Base-by-base conservation (phyloP, 169 alveolate genomes). In the Cryptosporidium canis region DNA sequence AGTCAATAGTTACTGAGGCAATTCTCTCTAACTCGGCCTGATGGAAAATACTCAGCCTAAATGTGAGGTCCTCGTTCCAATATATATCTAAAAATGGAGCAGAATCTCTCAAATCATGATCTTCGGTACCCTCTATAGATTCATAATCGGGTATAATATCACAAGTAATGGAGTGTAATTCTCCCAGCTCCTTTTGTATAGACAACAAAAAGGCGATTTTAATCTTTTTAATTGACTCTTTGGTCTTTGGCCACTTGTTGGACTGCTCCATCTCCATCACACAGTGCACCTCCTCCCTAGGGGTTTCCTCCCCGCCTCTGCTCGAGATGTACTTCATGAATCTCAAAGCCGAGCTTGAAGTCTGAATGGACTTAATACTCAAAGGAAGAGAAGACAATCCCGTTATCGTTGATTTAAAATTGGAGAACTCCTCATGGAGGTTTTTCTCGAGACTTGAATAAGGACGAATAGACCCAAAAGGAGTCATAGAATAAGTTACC, bases 251-350 rank as follows among this genome's bases (percentile, higher is more conserved):
- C 87, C 87, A 77, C 16, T 55, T 61, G 21, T 41, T 56, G 3
- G 87, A 77, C 44, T 77, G 87, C 53, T 77, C 87, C 87, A 77
- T 56, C 61, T 77, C 87, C 3, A 77, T 77, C 3, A 77, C 64
- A 77, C 87, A 77, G 3, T 48, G 61, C 24, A 77, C 61, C 18
- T 55, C 77, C 21, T 41, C 61, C 33, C 14, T 37, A n/a, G 12
- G 18, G 16, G n/a, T 53, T 12, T 51, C 47, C 8, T 18, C 51
- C 5, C 33, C 55, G 6, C 33, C 2, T 16, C 14, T 14, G 24
- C 27, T 53, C 21, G 67, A 33, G 53, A 29, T 70, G 18, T 44
- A 70, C 27, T 70, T 44, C 72, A 58, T 77, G 24, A 77, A 77
- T 61, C 87, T 77, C 47, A 77, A 37, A 16, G 27, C 43, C 24